phyloP scores from a whole-genome alignment of 1,139 yeast genomes.

The Insectozyma bohioensis region DNA sequence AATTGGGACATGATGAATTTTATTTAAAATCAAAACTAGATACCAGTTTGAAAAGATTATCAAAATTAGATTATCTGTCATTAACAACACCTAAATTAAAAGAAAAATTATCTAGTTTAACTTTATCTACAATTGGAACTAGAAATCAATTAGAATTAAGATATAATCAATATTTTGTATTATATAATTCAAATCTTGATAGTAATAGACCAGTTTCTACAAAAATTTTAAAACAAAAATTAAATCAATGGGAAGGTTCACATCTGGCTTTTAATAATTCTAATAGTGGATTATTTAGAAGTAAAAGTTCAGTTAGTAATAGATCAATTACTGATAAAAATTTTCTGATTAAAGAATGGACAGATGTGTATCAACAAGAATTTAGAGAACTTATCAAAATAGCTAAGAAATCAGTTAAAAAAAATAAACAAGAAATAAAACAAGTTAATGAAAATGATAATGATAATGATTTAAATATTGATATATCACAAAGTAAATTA shows the following conservation, averaged over 20 bases:
- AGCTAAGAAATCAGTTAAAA: conserved; percentile 43
- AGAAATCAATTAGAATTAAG: conserved; percentile 65
- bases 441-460: not conserved
- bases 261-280: conserved; percentile 34
- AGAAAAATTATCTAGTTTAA: conserved; percentile 53
- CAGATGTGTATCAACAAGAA: conserved; percentile 45
- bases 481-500: not conserved
- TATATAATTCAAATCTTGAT: conserved; percentile 84
- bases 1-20: conserved; percentile 26
- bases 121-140: conserved; percentile 63
- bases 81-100: conserved; percentile 62
- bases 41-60: conserved; percentile 30
- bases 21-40: conserved; percentile 30
- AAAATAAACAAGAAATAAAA: conserved; percentile 4
- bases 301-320: conserved; percentile 20
- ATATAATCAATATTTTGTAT: conserved; percentile 73
- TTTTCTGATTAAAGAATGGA: conserved; percentile 52
- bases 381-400: conserved; percentile 50
- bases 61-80: conserved; percentile 62
- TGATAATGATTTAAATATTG: not conserved
- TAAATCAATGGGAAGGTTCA: conserved; percentile 69
- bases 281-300: conserved; percentile 25
- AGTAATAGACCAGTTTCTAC: conserved; percentile 66
- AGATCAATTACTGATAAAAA: conserved; percentile 37
- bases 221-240: conserved; percentile 50